Evolutionary conservation across 257 asterid genomes (phyloP), one percentile per base, ranked within the genome.

Genomic region (Euphrasia confusa): DNA sequence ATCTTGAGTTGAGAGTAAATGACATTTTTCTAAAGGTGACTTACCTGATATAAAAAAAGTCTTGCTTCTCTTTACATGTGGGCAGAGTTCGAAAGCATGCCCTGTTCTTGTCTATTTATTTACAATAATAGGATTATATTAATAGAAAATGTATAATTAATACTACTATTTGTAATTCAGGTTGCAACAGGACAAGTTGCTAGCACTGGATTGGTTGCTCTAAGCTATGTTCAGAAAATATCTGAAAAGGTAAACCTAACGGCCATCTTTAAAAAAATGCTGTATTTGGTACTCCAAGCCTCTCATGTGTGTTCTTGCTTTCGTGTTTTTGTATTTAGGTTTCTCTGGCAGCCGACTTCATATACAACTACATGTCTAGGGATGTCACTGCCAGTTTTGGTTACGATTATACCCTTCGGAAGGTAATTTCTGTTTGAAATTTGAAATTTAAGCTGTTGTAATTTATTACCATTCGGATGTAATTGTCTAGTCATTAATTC

Each of bases 361-460:
- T 88, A 93, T 91, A 86, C 83, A 88, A 91, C 77, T 83, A 82
- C 69, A 66, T 84, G 86, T 88, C 98, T 35, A 75, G 77, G 65
- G 98, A 91, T 62, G 96, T 78, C 68, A 88, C 95, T n/a, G 88
- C 96, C 62, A 88, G 95, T 68, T 72, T 84, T 67, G 98, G 98
- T 68, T 91, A 91, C 77, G 98, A 91, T 72, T 91, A 83, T 74
- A 81, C 84, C 64, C 87, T 91, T 64, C 94, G 96, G 64, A 95
- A 86, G 94, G 98, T 91, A 78, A 76, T 15, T 64, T 67, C n/a
- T 64, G 18, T 65, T 68, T 15, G 10, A 12, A n/a, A 8, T 68
- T 33, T 26, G 15, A 24, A 53, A 5, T 15, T 40, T 39, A 49
- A 11, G 6, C 11, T 8, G 21, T 18, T 50, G 62, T 69, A 45